Base-by-base conservation (phyloP, 1,139 yeast species). In the Magnusiomyces clavatus region DNA sequence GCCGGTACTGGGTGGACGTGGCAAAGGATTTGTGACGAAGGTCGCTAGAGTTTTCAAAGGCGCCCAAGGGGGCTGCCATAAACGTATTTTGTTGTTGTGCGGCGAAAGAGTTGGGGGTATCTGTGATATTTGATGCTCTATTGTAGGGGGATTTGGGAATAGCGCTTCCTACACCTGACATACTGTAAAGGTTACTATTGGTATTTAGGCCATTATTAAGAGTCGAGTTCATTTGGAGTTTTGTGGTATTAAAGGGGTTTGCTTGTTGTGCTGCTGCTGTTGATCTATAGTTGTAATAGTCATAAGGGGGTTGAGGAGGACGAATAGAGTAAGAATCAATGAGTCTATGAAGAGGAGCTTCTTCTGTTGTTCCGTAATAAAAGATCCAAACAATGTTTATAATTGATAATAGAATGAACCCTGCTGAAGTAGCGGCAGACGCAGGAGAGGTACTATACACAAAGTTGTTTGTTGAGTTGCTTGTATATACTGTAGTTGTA, bases 361-460 rank as follows among this genome's bases (percentile, higher is more conserved):
- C 74, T 40, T 64, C 65, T 2, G 73, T 63, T 2, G 77, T 69
- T 39, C 77, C 97, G 66, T 85, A 86, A 69, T 89, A 90, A 54
- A 89, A 73, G 51, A 90, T 76, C 96, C 97, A 92, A 37, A 75
- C 52, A 35, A 70, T 60, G 66, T 90, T 87, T 57, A 88, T 75
- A 67, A 90, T 87, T 24, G 94, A 82, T 50, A 88, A 72, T 53
- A 92, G 72, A 57, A 92, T 86, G 61, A 86, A 84, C 3, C 98
- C 98, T 0, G 97, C 96, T 1, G 95, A 88, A 17, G 95, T 90
- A 40, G 96, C 94, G 51, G 86, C 86, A 42, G 80, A 80, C n/a
- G 84, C 71, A 12, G 86, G 77, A 17, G 75, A 73, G 19, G 79
- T 72, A 46, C 76, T 69, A 72, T 92, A 92, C 44, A 92, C 86